Base-by-base conservation (phyloP, 129 eudicot genomes). In the Scalesia atractyloides region DNA sequence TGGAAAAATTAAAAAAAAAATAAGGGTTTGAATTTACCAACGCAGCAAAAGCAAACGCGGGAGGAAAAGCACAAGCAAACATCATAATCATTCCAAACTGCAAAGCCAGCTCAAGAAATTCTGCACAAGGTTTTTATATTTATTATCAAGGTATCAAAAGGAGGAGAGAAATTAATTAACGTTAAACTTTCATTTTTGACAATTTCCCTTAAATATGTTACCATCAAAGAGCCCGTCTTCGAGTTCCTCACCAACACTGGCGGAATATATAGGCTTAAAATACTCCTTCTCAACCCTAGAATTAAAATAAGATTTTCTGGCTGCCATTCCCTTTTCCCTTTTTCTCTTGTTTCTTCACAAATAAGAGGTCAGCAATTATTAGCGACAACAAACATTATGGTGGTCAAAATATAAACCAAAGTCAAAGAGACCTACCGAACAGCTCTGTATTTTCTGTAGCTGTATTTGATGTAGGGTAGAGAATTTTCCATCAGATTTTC, bases 181-280 rank as follows among this genome's bases (percentile, higher is more conserved):
- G 37, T 8, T 51, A n/a, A 4, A 4, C 37, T 69, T 63, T 73
- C 36, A 15, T 19, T 7, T 20, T 50, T 60, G 30, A 60, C 44
- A 60, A 26, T 6, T 60, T 1, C 37, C 44, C 16, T 60, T 60
- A 18, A 60, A 34, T n/a, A 63, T 52, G 69, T 82, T 90, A 94
- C 99, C 99, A 77, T 94, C 99, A 76, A 94, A 94, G 48, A 94
- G 96, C 49, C 97, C 99, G 82, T 94, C 99, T 90, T 94, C 99
- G 44, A 94, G 92, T 78, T 90, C 99, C 17, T 83, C 84, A 39
- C 99, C 91, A 9, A 90, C 74, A 81, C 99, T 94, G 13, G 99
- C 96, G 52, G 89, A 69, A 80, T 90, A 94, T 70, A 76, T 36
- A 75, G 96, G 95, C 82, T 94, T 94, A 16, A 90, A 93, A 73